A percentile compares a stretch with the other conserved stretches of the same genome.
These are phyloP conservation scores for Bullera alba DNA, from an alignment of 768 basidiomycete species.

Conservation along the genomic window DNA sequence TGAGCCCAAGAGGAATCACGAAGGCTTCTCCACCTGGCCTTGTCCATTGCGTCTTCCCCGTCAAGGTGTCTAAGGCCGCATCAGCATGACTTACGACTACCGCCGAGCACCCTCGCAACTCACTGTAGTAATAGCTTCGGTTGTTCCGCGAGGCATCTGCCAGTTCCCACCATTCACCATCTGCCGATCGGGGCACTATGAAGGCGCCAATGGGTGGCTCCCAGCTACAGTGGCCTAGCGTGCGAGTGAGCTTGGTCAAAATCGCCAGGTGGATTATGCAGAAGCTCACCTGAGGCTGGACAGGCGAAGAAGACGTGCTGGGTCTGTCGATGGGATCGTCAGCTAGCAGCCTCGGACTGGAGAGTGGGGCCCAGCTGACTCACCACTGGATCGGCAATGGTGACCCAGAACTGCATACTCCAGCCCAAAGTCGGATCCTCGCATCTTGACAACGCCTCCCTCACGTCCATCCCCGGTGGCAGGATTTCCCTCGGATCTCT, in stretches of 20 bases:
- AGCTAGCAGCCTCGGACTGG: neutral
- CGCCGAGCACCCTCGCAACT: neutral
- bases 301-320: conserved; percentile 76
- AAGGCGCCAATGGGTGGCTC: conserved; percentile 83
- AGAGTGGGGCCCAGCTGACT: conserved; percentile 43
- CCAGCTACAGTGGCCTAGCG: conserved; percentile 83
- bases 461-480: conserved; percentile 26
- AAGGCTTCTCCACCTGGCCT: conserved; percentile 64
- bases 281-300: conserved; percentile 53
- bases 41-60: conserved; percentile 86
- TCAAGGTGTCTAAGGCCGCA: conserved; percentile 58
- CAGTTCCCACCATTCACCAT: conserved; percentile 96
- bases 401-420: conserved; percentile 69
- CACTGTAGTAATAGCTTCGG: conserved; percentile 79
- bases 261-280: neutral
- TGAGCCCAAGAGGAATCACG: conserved; percentile 80
- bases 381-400: conserved; percentile 83
- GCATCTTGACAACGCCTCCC: conserved; percentile 28
- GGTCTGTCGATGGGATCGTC: conserved; percentile 43
- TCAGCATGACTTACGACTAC: neutral
- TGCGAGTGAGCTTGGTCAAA: neutral
- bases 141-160: conserved; percentile 74
- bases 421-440: conserved; percentile 36
- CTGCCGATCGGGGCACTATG: conserved; percentile 71
- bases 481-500: neutral